Percentiles rank a stretch among this genome's conserved stretches.
Evolutionary conservation across 2,329 filamentous ascomycete genomes (phyloP).

Genomic region (Ceratocystis cacaofunesta): DNA sequence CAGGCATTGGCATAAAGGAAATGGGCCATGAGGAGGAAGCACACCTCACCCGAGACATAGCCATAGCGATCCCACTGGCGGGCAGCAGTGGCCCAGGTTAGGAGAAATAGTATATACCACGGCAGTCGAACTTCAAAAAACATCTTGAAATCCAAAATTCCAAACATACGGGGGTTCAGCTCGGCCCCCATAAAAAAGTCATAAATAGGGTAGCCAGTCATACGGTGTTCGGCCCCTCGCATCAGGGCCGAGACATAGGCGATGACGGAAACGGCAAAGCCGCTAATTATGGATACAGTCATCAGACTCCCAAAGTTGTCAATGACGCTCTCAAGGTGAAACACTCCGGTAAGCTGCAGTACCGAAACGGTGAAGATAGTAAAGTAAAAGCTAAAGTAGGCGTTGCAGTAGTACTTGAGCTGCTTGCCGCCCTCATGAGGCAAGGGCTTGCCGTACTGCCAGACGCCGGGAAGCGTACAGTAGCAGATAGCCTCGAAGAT

Average conservation of each 20-base stretch:
- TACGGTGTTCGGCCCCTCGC: constrained; percentile 75
- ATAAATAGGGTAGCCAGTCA: constrained; percentile 75
- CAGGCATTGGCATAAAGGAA: constrained; percentile 88
- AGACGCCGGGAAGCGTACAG: constrained; percentile 73
- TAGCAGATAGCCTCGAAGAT: constrained; percentile 73
- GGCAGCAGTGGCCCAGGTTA: constrained; percentile 60
- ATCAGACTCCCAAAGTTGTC: constrained; percentile 92
- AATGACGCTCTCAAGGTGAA: constrained; percentile 80
- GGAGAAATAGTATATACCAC: constrained; percentile 78
- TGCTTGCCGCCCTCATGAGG: constrained; percentile 70
- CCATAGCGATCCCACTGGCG: constrained; percentile 75
- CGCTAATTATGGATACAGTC: constrained; percentile 82
- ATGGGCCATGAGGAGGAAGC: constrained; percentile 75
- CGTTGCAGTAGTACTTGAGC: constrained; percentile 89
- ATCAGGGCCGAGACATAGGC: constrained; percentile 75
- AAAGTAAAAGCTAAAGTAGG: constrained; percentile 70
- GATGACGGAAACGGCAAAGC: constrained; percentile 65
- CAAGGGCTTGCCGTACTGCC: constrained; percentile 75
- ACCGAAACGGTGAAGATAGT: constrained; percentile 57
- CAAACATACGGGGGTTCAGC: constrained; percentile 76
- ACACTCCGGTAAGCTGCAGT: constrained; percentile 70
- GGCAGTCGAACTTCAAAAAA: constrained; percentile 87
- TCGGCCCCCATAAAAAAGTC: constrained; percentile 93
- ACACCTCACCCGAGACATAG: constrained; percentile 72
- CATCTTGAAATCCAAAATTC: constrained; percentile 87